Base-by-base conservation (phyloP, 257 asterid species). In the Solanum okadae region DNA sequence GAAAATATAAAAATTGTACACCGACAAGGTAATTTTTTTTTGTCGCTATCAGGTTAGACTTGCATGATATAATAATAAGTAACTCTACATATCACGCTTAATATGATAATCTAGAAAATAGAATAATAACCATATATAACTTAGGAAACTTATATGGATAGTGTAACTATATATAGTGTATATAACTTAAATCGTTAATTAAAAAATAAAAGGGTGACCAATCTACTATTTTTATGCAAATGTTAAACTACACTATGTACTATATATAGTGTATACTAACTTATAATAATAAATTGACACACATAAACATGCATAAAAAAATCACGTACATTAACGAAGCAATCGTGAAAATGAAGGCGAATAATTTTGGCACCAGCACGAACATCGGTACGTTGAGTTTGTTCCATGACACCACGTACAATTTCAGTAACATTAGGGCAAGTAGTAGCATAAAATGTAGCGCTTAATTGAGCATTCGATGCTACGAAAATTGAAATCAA, bases 261-360 rank as follows among this genome's bases (percentile, higher is more conserved):
- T 31, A 29, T 18, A 22, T 16, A 68, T 16, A 35, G 10, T 73
- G 49, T 2, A 75, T 37, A 37, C 38, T 10, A 35, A 37, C 12
- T 25, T 25, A 12, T 11, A 5, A 8, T 73, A 37, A 13, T 78
- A 4, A 4, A 7, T 78, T 42, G 29, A 42, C 14, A 78, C 10
- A 14, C 15, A 6, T 40, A 42, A 25, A 27, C 5, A 25, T 79
- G 25, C 85, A 44, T 27, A n/a, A 4, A 40, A 77, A 12, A 1
- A 12, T 77, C 4, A 77, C 34, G 5, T 88, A 84, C 88, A 29
- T 88, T 29, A 56, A 91, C 92, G 20, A 90, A 91, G 88, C 92
- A 91, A 42, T 91, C 92, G 5, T 88, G 93, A 23, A 90, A 90
- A 82, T 88, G 93, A 49, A 88, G 90, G 49, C 93, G 90, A 79